A percentile compares a stretch with the other conserved stretches of the same genome.
phyloP scores from a whole-genome alignment of 164 flowering plant genomes.

The Piper betle region DNA sequence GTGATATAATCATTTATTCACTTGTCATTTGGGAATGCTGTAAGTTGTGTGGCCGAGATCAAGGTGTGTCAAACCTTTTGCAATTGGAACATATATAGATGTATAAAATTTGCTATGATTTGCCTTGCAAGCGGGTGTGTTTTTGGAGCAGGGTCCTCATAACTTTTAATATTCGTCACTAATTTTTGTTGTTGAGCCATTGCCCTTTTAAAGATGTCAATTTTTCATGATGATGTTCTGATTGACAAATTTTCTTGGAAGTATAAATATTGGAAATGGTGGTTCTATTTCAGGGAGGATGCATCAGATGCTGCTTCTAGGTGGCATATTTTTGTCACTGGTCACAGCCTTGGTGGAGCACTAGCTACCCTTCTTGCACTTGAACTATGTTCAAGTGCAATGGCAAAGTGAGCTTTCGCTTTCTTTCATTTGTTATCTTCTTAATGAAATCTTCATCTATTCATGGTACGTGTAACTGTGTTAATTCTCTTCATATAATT shows the following conservation, averaged over 20 bases:
- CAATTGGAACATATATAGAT: too few relatives aligned
- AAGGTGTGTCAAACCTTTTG: too few relatives aligned
- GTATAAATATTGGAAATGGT: neutral
- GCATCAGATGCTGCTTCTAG: constrained; percentile 22
- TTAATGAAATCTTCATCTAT: neutral
- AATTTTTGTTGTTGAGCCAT: too few relatives aligned
- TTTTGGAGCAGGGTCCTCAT: too few relatives aligned
- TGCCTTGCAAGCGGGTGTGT: too few relatives aligned
- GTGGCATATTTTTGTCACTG: constrained; percentile 92
- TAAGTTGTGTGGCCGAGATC: too few relatives aligned
- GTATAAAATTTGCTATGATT: too few relatives aligned
- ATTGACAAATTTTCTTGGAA: neutral
- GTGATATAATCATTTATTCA: too few relatives aligned
- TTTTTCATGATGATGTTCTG: too few relatives aligned
- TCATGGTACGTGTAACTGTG: neutral
- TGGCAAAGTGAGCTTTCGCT: constrained; percentile 60
- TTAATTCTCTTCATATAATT: neutral
- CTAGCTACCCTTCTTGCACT: constrained; percentile 90
- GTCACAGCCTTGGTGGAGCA: constrained; percentile 98
- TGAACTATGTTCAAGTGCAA: constrained; percentile 81
- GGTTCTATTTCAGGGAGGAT: constrained; percentile 41
- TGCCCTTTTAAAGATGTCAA: too few relatives aligned
- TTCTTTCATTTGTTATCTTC: neutral
- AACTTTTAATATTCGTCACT: too few relatives aligned
- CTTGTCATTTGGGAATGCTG: too few relatives aligned